phyloP scores from a whole-genome alignment of 345 rosid genomes.

The Physaria fendleri region DNA sequence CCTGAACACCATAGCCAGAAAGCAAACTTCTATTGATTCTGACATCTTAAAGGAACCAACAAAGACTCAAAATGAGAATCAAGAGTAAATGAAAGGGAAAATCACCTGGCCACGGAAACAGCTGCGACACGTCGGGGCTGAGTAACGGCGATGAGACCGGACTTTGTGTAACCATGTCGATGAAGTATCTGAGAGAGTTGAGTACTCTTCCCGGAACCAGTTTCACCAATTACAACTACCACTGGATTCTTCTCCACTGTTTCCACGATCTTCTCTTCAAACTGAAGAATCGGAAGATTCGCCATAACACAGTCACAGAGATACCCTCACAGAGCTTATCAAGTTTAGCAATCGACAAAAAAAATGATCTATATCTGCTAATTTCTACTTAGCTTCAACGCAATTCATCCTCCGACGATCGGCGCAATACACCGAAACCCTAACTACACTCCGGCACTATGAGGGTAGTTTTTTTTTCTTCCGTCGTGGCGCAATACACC shows the following conservation, averaged over 20 bases:
- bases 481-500: background rate
- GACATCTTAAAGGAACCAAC: background rate
- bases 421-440: background rate
- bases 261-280: constrained; percentile 61
- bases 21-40: background rate
- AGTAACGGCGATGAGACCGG: constrained; percentile 72
- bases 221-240: constrained; percentile 79
- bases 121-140: constrained; percentile 99
- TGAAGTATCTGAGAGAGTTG: constrained; percentile 95
- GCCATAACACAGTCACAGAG: constrained; percentile 34
- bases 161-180: constrained; percentile 68
- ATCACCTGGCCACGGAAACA: constrained; percentile 81
- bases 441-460: background rate
- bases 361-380: background rate
- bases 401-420: background rate
- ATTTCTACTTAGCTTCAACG: background rate
- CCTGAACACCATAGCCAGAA: constrained; percentile 28
- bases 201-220: constrained; percentile 96
- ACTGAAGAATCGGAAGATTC: constrained; percentile 74
- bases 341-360: background rate
- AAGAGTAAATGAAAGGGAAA: background rate
- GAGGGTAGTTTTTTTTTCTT: no score
- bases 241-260: constrained; percentile 69
- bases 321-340: background rate
- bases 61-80: background rate